A percentile compares a stretch with the other conserved stretches of the same genome.
Evolutionary conservation across 257 asterid genomes (phyloP).

Genomic region (Gentiana straminea): DNA sequence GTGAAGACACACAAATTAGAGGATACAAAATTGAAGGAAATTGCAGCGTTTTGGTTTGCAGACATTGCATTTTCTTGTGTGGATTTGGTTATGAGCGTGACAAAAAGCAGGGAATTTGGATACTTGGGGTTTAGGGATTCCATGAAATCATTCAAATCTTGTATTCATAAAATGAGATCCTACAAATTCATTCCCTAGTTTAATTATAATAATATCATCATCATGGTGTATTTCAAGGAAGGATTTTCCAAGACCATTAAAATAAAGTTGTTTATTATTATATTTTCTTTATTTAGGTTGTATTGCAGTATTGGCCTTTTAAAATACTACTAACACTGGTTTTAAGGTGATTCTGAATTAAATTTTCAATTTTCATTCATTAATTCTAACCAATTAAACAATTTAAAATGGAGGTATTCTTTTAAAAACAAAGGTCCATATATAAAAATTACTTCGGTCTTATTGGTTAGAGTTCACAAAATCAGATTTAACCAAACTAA

Average conservation of each 20-base stretch:
- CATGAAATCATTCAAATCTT: constrained; percentile 16
- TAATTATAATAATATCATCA: neutral
- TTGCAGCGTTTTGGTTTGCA: constrained; percentile 30
- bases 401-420: too few relatives aligned
- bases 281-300: neutral
- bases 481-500: too few relatives aligned
- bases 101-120: constrained; percentile 26
- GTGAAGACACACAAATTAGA: constrained; percentile 18
- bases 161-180: constrained; percentile 20
- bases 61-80: constrained; percentile 11
- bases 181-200: constrained; percentile 15
- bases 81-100: constrained; percentile 16
- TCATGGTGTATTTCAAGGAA: too few relatives aligned
- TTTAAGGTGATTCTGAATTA: too few relatives aligned
- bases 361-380: too few relatives aligned
- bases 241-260: too few relatives aligned
- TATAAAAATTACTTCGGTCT: too few relatives aligned
- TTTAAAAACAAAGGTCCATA: too few relatives aligned
- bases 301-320: too few relatives aligned
- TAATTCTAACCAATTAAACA: too few relatives aligned
- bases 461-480: too few relatives aligned
- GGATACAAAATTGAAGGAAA: constrained; percentile 18
- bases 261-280: neutral
- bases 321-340: too few relatives aligned
- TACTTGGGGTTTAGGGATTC: constrained; percentile 30